These are phyloP conservation scores for Nakazawaea peltata DNA, from an alignment of 805 yeast species.

Conservation along the genomic window DNA sequence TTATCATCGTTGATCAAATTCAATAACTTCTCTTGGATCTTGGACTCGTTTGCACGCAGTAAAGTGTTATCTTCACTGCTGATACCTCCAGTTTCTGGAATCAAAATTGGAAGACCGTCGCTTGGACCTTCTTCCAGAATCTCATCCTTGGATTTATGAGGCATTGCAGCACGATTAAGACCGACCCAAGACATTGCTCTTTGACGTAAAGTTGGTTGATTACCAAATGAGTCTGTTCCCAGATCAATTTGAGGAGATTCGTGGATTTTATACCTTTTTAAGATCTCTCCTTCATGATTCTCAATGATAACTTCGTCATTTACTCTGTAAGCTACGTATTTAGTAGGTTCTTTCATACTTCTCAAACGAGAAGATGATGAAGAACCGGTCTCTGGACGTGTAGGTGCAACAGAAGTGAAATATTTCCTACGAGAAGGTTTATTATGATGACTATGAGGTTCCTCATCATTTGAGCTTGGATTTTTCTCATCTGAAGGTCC, in stretches of 20 bases:
- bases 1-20: constrained; percentile 4
- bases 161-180: constrained; percentile 12
- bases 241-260: constrained; percentile 24
- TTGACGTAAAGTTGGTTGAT: constrained; percentile 8
- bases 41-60: constrained; percentile 5
- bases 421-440: background rate
- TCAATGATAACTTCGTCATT: constrained; percentile 78
- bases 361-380: background rate
- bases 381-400: background rate
- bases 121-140: constrained; percentile 4
- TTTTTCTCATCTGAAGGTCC: too few relatives aligned
- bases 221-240: too few relatives aligned
- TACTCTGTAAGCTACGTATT: constrained; percentile 67
- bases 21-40: constrained; percentile 5
- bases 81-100: constrained; percentile 5
- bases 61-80: constrained; percentile 4
- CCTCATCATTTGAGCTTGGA: too few relatives aligned
- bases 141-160: constrained; percentile 4
- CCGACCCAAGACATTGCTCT: constrained; percentile 20
- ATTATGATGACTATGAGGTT: background rate
- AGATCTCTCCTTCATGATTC: constrained; percentile 85
- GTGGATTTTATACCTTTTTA: constrained; percentile 74
- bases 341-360: constrained; percentile 12
- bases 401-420: background rate
- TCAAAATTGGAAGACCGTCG: background rate